These are phyloP conservation scores for Brasilioporus rufonigricans DNA, from an alignment of 768 basidiomycete species.

Conservation along the genomic window DNA sequence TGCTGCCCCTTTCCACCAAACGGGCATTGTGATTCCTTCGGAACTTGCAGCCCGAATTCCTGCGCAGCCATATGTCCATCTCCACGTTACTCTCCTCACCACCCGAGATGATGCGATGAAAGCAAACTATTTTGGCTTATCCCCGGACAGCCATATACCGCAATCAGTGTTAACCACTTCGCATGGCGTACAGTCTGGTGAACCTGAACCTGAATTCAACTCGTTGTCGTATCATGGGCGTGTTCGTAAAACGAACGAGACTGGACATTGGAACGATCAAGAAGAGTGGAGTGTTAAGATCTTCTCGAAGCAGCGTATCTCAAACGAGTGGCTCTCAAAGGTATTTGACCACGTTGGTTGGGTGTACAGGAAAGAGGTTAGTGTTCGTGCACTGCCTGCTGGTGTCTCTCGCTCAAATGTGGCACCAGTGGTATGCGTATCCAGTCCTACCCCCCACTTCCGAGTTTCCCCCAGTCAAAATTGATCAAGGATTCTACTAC, in stretches of 20 bases:
- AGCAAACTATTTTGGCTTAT: slow-evolving; percentile 67
- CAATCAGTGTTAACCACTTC: slow-evolving; percentile 70
- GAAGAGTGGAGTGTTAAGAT: slow-evolving; percentile 81
- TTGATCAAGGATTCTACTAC: slow-evolving; percentile 81
- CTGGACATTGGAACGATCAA: slow-evolving; percentile 20
- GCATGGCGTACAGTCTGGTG: slow-evolving; percentile 53
- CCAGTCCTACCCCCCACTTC: slow-evolving; percentile 66
- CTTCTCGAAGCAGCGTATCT: slow-evolving; percentile 65
- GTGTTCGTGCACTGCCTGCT: slow-evolving; percentile 3
- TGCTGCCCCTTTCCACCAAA: slow-evolving; percentile 80
- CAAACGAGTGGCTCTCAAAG: slow-evolving; percentile 65
- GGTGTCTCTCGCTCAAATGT: slow-evolving; percentile 4
- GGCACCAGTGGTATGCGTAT: slow-evolving; percentile 75
- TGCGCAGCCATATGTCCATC: slow-evolving; percentile 71
- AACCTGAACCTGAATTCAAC: slow-evolving; percentile 75
- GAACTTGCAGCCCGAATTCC: slow-evolving; percentile 55
- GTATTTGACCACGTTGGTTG: slow-evolving; percentile 77
- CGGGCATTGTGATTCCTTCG: slow-evolving; percentile 52
- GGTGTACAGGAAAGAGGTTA: slow-evolving; percentile 77
- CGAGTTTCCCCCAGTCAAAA: slow-evolving; percentile 73
- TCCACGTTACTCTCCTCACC: slow-evolving; percentile 88
- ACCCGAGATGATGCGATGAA: slow-evolving; percentile 64
- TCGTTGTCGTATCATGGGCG: slow-evolving; percentile 78
- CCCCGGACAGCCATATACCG: slow-evolving; percentile 46
- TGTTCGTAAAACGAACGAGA: slow-evolving; percentile 33